Evolutionary conservation across 164 flowering plant genomes (phyloP).

Genomic region (Paratinospora sagittata): DNA sequence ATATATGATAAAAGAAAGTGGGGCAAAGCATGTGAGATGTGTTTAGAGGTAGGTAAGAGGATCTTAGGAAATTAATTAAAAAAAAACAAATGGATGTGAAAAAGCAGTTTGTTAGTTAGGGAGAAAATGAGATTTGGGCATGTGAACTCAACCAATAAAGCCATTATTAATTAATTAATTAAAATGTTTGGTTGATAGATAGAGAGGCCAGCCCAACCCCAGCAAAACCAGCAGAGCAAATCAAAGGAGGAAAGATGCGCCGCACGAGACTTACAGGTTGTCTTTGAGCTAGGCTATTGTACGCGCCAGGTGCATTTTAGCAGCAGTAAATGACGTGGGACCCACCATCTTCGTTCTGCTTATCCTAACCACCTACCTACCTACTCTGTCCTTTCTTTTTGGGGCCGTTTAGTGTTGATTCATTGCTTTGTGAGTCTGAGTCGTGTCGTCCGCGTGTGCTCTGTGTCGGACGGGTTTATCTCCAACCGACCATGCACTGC

Average conservation of each 20-base stretch:
- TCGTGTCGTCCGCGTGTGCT: background rate
- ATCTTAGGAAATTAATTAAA: background rate
- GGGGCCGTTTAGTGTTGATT: background rate
- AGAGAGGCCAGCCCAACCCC: background rate
- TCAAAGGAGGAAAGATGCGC: background rate
- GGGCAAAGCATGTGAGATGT: background rate
- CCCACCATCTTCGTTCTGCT: background rate
- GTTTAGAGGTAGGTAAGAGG: background rate
- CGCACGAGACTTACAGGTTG: constrained; percentile 1
- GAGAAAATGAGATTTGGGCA: background rate
- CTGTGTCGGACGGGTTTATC: constrained; percentile 5
- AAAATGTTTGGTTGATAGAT: too few relatives aligned
- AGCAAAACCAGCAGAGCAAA: background rate
- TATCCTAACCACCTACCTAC: background rate
- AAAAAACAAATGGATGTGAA: background rate
- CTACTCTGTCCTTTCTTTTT: background rate
- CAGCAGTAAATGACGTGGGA: background rate
- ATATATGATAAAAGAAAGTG: background rate
- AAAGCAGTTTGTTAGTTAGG: background rate
- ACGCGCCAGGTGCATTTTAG: background rate
- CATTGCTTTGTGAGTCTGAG: background rate
- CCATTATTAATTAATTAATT: too few relatives aligned
- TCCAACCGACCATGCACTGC: background rate
- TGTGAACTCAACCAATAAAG: background rate
- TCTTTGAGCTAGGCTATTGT: background rate